Evolutionary conservation across 768 basidiomycete species (phyloP).

Genomic region (Lenzites betulinus): DNA sequence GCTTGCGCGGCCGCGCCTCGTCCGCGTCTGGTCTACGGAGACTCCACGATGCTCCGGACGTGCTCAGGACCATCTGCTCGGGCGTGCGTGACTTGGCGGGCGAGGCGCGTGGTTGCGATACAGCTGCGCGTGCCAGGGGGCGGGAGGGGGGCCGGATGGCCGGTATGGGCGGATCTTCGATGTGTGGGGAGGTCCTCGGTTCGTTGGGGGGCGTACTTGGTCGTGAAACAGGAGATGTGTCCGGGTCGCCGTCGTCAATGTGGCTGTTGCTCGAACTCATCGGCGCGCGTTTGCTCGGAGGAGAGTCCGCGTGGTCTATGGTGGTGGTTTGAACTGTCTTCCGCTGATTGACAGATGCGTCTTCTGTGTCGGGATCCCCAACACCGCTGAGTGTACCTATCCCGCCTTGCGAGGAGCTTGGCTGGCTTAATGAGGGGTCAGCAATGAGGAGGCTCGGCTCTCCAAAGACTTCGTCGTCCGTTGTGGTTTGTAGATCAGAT

Average conservation of each 20-base stretch:
- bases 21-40: conserved; percentile 24
- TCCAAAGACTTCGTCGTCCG: conserved; percentile 1
- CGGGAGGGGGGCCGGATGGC: conserved; percentile 5
- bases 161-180: conserved; percentile 3
- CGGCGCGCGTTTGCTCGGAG: not conserved
- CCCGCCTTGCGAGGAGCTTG: not conserved
- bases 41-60: conserved; percentile 54
- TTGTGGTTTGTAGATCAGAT: not conserved
- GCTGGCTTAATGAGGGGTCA: not conserved
- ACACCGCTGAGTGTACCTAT: not conserved
- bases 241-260: too few species aligned
- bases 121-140: not conserved
- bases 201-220: too few species aligned
- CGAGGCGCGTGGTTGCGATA: not conserved
- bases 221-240: too few species aligned
- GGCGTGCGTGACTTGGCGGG: conserved; percentile 17
- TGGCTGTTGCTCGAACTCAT: too few species aligned
- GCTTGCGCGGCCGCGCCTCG: conserved; percentile 41
- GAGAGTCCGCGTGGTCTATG: not conserved
- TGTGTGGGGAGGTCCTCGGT: not conserved
- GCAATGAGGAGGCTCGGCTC: conserved; percentile 10
- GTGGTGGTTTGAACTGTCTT: not conserved
- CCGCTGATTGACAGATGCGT: not conserved
- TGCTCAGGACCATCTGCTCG: conserved; percentile 51
- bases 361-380: not conserved